Conservation (phyloP, 768 basidiomycete genomes). For the Mycena epipterygia region DNA sequence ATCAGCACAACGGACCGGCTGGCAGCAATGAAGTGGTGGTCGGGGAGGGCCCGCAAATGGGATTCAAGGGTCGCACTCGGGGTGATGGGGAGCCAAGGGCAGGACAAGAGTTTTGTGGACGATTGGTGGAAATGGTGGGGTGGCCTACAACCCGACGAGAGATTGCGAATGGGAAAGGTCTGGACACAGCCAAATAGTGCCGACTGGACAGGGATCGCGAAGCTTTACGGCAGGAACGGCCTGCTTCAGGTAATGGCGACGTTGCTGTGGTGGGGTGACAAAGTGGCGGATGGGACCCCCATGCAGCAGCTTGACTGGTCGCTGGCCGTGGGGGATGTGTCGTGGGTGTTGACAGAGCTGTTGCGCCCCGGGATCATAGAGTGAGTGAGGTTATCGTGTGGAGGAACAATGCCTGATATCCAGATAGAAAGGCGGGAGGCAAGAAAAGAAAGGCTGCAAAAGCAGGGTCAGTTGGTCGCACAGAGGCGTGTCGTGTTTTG, state of each 20-base stretch:
- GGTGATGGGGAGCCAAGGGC: neutral
- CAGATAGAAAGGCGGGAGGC: too few relatives aligned
- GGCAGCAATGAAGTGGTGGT: neutral
- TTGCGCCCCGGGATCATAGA: neutral
- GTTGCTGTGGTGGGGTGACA: conserved; percentile 6
- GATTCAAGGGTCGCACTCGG: neutral
- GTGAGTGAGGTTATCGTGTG: too few relatives aligned
- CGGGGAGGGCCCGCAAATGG: neutral
- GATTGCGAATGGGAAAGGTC: too few relatives aligned
- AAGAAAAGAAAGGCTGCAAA: too few relatives aligned
- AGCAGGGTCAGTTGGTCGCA: too few relatives aligned
- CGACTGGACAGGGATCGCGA: neutral
- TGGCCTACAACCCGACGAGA: neutral
- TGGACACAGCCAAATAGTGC: neutral
- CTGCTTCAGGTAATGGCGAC: conserved; percentile 5
- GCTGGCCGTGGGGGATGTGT: neutral
- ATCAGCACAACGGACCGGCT: neutral
- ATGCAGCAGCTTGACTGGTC: neutral
- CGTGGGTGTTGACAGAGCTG: neutral
- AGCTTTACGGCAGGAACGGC: neutral
- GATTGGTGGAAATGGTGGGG: conserved; percentile 5
- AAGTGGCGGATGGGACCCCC: neutral
- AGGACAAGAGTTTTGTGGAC: neutral
- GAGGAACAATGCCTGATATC: too few relatives aligned
- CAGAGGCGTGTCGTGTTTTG: too few relatives aligned